phyloP scores from a whole-genome alignment of 2,329 filamentous ascomycete genomes.

The Epichloe sibirici region DNA sequence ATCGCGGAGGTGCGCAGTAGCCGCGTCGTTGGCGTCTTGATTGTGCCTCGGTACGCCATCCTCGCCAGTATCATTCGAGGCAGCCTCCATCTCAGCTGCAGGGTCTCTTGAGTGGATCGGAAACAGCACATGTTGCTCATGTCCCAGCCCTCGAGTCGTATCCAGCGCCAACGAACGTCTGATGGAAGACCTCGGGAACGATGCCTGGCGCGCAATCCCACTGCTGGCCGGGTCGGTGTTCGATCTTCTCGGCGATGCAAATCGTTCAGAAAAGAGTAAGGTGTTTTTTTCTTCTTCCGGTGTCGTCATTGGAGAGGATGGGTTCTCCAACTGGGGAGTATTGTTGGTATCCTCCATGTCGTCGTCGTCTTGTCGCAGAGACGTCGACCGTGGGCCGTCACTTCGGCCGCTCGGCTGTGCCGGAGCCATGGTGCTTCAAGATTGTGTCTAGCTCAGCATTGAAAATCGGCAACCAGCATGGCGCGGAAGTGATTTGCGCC shows the following conservation, averaged over 20 bases:
- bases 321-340: neutral
- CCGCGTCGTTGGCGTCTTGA: neutral
- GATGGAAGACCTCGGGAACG: slow-evolving; percentile 3
- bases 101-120: slow-evolving; percentile 12
- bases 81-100: neutral
- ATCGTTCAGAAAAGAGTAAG: neutral
- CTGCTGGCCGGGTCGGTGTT: slow-evolving; percentile 4
- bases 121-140: slow-evolving; percentile 12
- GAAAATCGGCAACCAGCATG: slow-evolving; percentile 5
- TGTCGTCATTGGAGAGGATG: neutral
- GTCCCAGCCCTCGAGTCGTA: neutral
- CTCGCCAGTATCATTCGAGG: neutral
- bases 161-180: slow-evolving; percentile 6
- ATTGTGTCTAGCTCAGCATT: slow-evolving; percentile 13
- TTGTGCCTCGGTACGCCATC: neutral
- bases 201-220: neutral
- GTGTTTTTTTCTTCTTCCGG: neutral
- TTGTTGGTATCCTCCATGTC: slow-evolving; percentile 2
- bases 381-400: slow-evolving; percentile 1
- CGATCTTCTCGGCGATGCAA: slow-evolving; percentile 4
- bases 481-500: neutral
- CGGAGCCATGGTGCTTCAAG: slow-evolving; percentile 15
- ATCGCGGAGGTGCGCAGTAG: neutral
- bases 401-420: slow-evolving; percentile 9
- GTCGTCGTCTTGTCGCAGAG: slow-evolving; percentile 6